Evolutionary conservation across 306 rosid genomes (phyloP), one percentile per base, ranked within the genome.

Genomic region (Gleditsia sinensis): DNA sequence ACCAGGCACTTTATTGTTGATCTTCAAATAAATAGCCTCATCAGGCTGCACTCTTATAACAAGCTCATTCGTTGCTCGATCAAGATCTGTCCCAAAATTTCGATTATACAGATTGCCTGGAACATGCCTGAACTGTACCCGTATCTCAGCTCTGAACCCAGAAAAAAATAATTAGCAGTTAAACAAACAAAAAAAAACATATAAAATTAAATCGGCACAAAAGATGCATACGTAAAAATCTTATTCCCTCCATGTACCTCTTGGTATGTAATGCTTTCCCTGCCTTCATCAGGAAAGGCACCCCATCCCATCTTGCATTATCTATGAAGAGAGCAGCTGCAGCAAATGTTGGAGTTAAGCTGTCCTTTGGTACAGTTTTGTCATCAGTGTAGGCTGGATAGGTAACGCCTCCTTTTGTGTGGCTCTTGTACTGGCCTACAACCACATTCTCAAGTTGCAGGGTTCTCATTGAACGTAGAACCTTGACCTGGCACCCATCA

Each of bases 221-320:
- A 55, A 59, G 3, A 65, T n/a, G 19, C 40, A 76, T 13, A 5
- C 28, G 55, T 16, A 11, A 40, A 70, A 57, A 14, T 34, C 42
- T 11, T 19, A 43, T 77, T 56, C 60, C 42, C 40, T 50, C 46
- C 48, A 65, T 6, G 77, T 30, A 86, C 98, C 94, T 74, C 87
- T 84, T 92, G 43, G 28, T 86, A 78, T 92, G 90, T 67, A 92
- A 84, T 54, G 98, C 98, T 88, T 92, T 92, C 61, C 98, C 98
- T 4, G 98, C 98, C 77, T 92, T 92, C 96, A 92, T 88, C 36
- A 92, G 80, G 75, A 92, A 92, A 72, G 98, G 98, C 27, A 92
- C 98, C 55, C 98, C 98, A 36, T 92, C 98, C 98, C 98, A 92
- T 87, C 98, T 82, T 67, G 98, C 96, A 51, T 92, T 92, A 71